Evolutionary conservation across 2,329 filamentous ascomycete genomes (phyloP).

Genomic region (Mycosphaerella arachidis): DNA sequence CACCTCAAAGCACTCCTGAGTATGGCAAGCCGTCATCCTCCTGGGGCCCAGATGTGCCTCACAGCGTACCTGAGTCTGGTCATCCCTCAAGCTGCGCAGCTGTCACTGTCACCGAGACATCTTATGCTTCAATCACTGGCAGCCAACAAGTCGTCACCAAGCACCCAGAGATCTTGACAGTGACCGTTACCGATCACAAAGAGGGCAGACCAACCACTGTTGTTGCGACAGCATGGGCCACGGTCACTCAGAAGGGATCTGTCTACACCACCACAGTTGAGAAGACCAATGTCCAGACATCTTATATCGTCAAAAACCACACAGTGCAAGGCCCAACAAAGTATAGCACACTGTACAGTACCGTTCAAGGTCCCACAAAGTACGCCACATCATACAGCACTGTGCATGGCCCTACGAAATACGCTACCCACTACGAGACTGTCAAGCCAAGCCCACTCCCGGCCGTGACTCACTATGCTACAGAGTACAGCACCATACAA

Average conservation of each 20-base stretch:
- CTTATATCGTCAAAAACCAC: not conserved
- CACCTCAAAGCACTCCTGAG: not conserved
- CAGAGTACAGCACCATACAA: not conserved
- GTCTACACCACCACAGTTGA: not conserved
- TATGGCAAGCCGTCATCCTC: not conserved
- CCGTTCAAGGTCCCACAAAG: not conserved
- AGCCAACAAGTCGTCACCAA: not conserved
- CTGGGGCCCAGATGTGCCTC: not conserved
- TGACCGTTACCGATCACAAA: not conserved
- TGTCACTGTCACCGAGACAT: not conserved
- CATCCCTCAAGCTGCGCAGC: not conserved
- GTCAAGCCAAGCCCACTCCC: not conserved
- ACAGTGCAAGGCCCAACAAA: not conserved
- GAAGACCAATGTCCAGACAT: not conserved
- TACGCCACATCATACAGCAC: constrained; percentile 2
- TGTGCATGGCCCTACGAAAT: not conserved
- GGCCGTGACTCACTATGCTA: not conserved
- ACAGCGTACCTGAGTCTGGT: not conserved
- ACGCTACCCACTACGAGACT: not conserved
- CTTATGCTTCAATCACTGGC: not conserved
- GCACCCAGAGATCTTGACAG: not conserved
- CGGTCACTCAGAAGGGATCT: not conserved
- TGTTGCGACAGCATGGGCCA: not conserved
- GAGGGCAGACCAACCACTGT: not conserved
- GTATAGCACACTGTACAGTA: not conserved